A percentile compares a stretch with the other conserved stretches of the same genome.
Conservation (phyloP, 495 filamentous ascomycete genomes). For the Trichoderma gamsii region DNA sequence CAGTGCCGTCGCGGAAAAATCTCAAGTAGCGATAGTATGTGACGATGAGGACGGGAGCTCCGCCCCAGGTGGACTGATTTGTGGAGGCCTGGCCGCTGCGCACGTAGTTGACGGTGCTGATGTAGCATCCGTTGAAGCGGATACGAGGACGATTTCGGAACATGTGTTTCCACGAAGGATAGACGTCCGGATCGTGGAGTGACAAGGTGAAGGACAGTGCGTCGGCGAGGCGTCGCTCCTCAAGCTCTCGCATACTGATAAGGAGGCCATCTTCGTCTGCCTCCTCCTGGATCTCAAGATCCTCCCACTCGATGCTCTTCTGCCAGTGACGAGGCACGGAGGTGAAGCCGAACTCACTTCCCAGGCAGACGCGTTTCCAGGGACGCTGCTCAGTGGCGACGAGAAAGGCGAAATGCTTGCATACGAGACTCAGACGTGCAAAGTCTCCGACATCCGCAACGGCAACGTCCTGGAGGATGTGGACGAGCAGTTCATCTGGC, state of each 20-base stretch:
- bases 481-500: constrained; percentile 74
- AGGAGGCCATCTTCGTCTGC: constrained; percentile 21
- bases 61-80: constrained; percentile 61
- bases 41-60: constrained; percentile 79
- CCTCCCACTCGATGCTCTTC: constrained; percentile 55
- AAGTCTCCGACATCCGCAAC: constrained; percentile 73
- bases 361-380: constrained; percentile 73
- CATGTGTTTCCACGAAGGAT: constrained; percentile 54
- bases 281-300: constrained; percentile 37
- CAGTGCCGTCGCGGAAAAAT: constrained; percentile 85
- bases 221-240: constrained; percentile 26
- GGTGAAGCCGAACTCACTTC: constrained; percentile 65
- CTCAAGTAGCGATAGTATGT: constrained; percentile 96
- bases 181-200: constrained; percentile 38
- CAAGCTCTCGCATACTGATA: constrained; percentile 26
- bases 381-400: constrained; percentile 81
- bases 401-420: constrained; percentile 79
- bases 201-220: constrained; percentile 31
- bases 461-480: constrained; percentile 55
- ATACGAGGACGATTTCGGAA: constrained; percentile 78
- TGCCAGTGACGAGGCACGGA: constrained; percentile 80
- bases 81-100: constrained; percentile 61
- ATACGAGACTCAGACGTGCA: constrained; percentile 72
- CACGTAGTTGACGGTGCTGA: constrained; percentile 91
- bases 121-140: constrained; percentile 92